Conservation (phyloP, 345 rosid species). For the Euclidium syriacum region DNA sequence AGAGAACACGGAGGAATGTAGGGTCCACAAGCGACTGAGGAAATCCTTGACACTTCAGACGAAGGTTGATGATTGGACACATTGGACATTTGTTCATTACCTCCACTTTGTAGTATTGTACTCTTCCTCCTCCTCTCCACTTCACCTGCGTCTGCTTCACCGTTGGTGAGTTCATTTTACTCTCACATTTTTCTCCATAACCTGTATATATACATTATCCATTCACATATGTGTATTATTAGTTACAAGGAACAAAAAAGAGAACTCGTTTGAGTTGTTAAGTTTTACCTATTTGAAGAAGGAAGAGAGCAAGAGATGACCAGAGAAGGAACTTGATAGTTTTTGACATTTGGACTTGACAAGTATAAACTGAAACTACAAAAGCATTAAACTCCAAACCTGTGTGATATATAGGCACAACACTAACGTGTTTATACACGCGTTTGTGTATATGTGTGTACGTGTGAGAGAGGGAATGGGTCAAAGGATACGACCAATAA, state of each 20-base stretch:
- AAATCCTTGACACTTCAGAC: constrained; percentile 29
- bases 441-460: neutral
- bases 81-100: constrained; percentile 28
- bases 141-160: constrained; percentile 26
- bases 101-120: constrained; percentile 27
- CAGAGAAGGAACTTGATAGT: constrained; percentile 22
- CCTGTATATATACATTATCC: constrained; percentile 3
- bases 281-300: constrained; percentile 18
- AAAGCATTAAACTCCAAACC: neutral
- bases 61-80: constrained; percentile 34
- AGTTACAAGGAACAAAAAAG: neutral
- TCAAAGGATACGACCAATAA: constrained; percentile 25
- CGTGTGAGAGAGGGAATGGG: constrained; percentile 11
- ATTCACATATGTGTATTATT: neutral
- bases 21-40: constrained; percentile 30
- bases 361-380: constrained; percentile 5
- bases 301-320: constrained; percentile 17
- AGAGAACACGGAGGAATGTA: constrained; percentile 30
- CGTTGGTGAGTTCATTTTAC: constrained; percentile 21
- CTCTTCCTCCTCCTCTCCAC: constrained; percentile 14
- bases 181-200: constrained; percentile 21
- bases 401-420: neutral
- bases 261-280: neutral
- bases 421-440: neutral
- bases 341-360: constrained; percentile 13